phyloP scores from a whole-genome alignment of 805 yeast genomes.

The Torulaspora delbrueckii region DNA sequence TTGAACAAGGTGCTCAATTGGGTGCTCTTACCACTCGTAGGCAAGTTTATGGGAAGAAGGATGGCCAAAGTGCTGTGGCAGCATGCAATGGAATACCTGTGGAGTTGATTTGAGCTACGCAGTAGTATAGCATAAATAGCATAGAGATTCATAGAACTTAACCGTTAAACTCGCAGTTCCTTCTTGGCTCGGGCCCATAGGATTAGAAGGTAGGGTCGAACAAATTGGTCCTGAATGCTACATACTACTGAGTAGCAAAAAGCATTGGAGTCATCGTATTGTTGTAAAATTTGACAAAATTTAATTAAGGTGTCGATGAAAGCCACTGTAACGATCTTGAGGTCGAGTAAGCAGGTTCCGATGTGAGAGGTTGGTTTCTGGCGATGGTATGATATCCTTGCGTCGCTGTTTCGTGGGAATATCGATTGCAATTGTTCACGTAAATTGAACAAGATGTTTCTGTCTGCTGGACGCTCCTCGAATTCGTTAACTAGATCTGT shows the following conservation, averaged over 20 bases:
- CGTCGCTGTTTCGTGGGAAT: neutral
- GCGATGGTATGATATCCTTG: neutral
- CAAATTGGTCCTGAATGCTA: constrained; percentile 6
- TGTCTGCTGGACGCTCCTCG: neutral
- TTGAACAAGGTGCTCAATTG: constrained; percentile 52
- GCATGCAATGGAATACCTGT: constrained; percentile 21
- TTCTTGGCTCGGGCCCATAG: constrained; percentile 9
- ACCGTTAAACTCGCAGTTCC: constrained; percentile 1
- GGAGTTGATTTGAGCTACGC: constrained; percentile 9
- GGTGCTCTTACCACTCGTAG: constrained; percentile 60
- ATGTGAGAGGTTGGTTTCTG: neutral
- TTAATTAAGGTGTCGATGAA: constrained; percentile 5
- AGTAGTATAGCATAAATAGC: constrained; percentile 1
- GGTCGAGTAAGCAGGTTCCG: constrained; percentile 2
- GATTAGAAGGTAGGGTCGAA: constrained; percentile 6
- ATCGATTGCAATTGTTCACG: constrained; percentile 5
- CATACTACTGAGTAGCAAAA: constrained; percentile 3
- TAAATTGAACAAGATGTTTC: neutral
- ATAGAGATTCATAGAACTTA: neutral
- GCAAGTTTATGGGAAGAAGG: constrained; percentile 62
- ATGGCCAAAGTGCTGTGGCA: constrained; percentile 41
- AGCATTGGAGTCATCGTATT: neutral
- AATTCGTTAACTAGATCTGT: neutral
- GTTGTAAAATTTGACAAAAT: constrained; percentile 2
- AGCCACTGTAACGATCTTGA: constrained; percentile 1